Evolutionary conservation across 257 asterid species (phyloP).

Genomic region (Linaria vulgaris): DNA sequence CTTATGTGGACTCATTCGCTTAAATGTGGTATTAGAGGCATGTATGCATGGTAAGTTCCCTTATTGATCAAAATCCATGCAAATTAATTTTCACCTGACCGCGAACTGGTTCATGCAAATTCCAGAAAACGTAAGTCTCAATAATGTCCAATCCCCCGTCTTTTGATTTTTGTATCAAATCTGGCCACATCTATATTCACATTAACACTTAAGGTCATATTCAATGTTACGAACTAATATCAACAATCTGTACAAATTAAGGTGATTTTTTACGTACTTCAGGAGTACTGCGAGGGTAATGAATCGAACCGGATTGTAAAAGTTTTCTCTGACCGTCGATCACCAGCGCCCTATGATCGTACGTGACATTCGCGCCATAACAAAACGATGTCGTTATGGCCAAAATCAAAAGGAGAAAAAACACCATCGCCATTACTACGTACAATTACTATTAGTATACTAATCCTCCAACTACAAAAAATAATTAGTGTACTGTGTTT

Average conservation of each 20-base stretch:
- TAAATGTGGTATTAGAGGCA: too few species aligned
- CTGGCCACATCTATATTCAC: constrained; percentile 99
- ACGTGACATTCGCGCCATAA: constrained; percentile 61
- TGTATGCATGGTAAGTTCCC: too few species aligned
- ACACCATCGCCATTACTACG: too few species aligned
- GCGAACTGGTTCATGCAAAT: constrained; percentile 73
- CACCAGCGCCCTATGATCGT: constrained; percentile 71
- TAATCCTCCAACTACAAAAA: too few species aligned
- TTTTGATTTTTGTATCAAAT: constrained; percentile 72
- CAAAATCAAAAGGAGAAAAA: constrained; percentile 29
- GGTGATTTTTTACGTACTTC: constrained; percentile 45
- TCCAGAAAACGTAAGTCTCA: constrained; percentile 87
- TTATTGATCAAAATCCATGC: too few species aligned
- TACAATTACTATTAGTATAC: too few species aligned
- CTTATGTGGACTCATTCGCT: too few species aligned
- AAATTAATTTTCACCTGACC: too few species aligned
- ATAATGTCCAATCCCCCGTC: constrained; percentile 85
- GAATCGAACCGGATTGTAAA: constrained; percentile 70
- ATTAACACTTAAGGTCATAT: too few species aligned
- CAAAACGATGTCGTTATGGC: constrained; percentile 38
- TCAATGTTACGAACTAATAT: too few species aligned
- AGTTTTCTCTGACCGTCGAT: constrained; percentile 59
- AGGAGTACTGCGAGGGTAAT: constrained; percentile 83
- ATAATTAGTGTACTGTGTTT: too few species aligned
- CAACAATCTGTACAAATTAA: too few species aligned